phyloP scores from a whole-genome alignment of 2,329 filamentous ascomycete species.

The Thyridium curvatum region DNA sequence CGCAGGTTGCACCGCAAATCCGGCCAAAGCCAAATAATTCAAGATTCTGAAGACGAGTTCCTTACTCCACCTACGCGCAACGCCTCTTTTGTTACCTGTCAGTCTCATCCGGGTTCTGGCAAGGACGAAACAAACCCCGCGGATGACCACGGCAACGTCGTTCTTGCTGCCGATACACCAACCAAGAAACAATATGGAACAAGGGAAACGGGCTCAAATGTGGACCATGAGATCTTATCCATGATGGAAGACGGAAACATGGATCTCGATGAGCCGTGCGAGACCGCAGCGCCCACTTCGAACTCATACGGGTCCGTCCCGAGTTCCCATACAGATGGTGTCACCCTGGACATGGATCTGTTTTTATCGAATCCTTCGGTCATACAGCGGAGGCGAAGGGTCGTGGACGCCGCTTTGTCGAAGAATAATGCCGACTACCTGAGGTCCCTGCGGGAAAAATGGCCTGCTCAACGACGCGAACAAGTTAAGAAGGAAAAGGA shows the following conservation, averaged over 20 bases:
- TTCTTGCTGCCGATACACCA: conserved; percentile 1
- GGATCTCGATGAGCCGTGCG: too few species aligned
- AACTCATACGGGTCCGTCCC: too few species aligned
- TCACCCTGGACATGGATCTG: conserved; percentile 23
- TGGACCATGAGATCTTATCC: too few species aligned
- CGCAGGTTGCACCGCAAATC: conserved; percentile 10
- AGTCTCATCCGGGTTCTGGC: conserved; percentile 1
- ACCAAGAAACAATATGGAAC: neutral
- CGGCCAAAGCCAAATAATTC: conserved; percentile 29
- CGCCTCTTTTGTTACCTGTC: conserved; percentile 17
- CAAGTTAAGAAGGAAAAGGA: conserved; percentile 45
- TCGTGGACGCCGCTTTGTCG: conserved; percentile 34
- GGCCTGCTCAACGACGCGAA: conserved; percentile 35
- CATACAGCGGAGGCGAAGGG: conserved; percentile 25
- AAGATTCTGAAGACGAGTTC: conserved; percentile 53
- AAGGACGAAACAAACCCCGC: neutral
- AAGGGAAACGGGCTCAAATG: too few species aligned
- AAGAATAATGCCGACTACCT: conserved; percentile 42
- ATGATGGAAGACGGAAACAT: too few species aligned
- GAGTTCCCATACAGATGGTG: conserved; percentile 20
- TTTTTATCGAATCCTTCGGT: conserved; percentile 26
- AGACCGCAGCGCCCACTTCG: too few species aligned
- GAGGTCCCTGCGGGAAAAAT: conserved; percentile 38
- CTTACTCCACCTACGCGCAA: conserved; percentile 33
- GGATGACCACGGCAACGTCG: neutral